Evolutionary conservation across 2,329 filamentous ascomycete species (phyloP).

Genomic region (Hypoxylon sp.): DNA sequence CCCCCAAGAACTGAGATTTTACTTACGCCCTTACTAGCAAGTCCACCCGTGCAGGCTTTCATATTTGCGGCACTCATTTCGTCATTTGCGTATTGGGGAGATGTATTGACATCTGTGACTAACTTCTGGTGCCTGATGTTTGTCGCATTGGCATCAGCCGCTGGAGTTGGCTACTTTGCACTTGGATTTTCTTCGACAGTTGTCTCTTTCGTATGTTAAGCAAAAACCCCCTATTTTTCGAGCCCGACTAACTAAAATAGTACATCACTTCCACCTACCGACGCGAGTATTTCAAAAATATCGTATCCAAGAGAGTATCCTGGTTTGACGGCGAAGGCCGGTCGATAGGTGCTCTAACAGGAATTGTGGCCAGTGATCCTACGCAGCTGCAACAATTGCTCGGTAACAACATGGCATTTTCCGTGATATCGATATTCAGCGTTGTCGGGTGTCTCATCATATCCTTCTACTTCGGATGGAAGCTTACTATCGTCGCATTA

Average conservation of each 20-base stretch:
- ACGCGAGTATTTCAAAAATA: constrained; percentile 71
- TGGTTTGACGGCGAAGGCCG: constrained; percentile 74
- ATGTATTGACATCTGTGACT: constrained; percentile 49
- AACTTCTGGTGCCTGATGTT: constrained; percentile 78
- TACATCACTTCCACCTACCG: constrained; percentile 69
- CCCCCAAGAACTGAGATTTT: not conserved
- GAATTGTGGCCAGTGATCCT: constrained; percentile 68
- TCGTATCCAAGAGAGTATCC: constrained; percentile 69
- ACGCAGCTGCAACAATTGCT: constrained; percentile 73
- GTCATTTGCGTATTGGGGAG: constrained; percentile 50
- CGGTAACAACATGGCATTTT: constrained; percentile 74
- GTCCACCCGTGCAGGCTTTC: constrained; percentile 67
- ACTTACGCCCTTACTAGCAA: constrained; percentile 51
- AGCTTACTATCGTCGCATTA: constrained; percentile 76
- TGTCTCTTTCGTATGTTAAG: constrained; percentile 58
- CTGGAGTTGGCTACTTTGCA: constrained; percentile 68
- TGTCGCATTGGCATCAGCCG: constrained; percentile 68
- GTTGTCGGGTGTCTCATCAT: constrained; percentile 75
- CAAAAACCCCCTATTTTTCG: not conserved
- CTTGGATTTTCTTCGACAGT: constrained; percentile 63
- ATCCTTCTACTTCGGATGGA: constrained; percentile 82
- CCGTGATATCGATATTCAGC: constrained; percentile 74
- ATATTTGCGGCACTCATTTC: constrained; percentile 68
- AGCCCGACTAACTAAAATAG: constrained; percentile 40
- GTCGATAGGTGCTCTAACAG: constrained; percentile 71